Base-by-base conservation (phyloP, 2,329 filamentous ascomycete species). In the Aphanocladium album region DNA sequence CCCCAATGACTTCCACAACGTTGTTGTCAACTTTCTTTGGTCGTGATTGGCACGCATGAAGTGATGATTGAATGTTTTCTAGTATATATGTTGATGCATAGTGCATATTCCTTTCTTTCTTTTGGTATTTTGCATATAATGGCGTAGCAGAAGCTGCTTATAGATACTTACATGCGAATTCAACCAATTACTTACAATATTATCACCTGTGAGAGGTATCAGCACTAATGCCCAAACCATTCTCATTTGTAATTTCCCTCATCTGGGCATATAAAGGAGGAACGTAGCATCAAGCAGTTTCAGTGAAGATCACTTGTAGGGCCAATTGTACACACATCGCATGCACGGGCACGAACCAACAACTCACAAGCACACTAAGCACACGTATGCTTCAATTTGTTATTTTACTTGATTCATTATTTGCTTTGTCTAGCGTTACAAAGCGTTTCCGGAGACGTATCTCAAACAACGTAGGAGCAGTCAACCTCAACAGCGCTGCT, bases 1-100 rank as follows among this genome's bases (percentile, higher is more conserved):
- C 27, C 79, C 80, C 1, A 73, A 73, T 2, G 68, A 65, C 39
- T 83, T 82, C 62, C 77, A 83, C 65, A 62, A 69, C n/a, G 75
- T 74, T 5, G 61, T 83, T 61, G 65, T 82, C 3, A 69, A 65
- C 8, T 84, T 80, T 79, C 64, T 83, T 62, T 58, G 30, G 27
- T 55, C 43, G 8, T 60, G 17, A n/a, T 1, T 11, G 9, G 3
- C 2, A 11, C 16, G 25, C 7, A 43, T 30, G 39, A 23, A 11
- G 6, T 19, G 21, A 57, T 27, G 53, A 37, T 27, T 35, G 8
- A 25, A 37, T 3, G 16, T 21, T 53, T 50, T 53, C n/a, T 45
- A n/a, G 57, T 60, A 46, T 9, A 37, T 46, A 60, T 37, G 16
- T n/a, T 51, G 9, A 19, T 41, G 17, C 19, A 41, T 51, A 19